Base-by-base conservation (phyloP, 2,329 filamentous ascomycete genomes). In the Boeremia lycopersici region DNA sequence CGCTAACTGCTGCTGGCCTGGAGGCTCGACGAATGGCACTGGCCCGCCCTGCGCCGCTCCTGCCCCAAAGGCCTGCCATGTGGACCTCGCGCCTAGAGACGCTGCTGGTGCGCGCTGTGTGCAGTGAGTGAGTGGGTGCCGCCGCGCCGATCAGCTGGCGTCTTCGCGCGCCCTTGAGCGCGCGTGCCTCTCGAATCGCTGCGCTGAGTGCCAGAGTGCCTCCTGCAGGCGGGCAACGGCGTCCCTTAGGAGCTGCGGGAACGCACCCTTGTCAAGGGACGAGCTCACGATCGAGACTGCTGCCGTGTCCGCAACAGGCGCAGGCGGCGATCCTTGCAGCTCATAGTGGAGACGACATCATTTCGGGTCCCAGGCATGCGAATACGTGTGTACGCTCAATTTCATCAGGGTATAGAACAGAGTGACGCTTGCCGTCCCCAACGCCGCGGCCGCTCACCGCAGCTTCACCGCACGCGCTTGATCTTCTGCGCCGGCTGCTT, bases 401-500 rank as follows among this genome's bases (percentile, higher is more conserved):
- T 46, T 47, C 52, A 50, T 33, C 23, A 49, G 56, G 56, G 51
- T 49, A 55, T 52, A 53, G 38, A 54, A 55, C 54, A 47, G 33
- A 38, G 5, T 9, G 15, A 10, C 23, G 40, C 43, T 15, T 15
- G 13, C 36, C 39, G 13, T 41, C 26, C 17, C 13, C 39, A 29
- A 17, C 25, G 39, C 39, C 25, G 12, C 15, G 15, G 15, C 35
- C 35, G 35, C 35, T 19, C 50, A 31, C 54, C 40, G 35, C 28
- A 31, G 11, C 34, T 46, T 45, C 55, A 76, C 28, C 72, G 73
- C 42, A 69, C 70, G 60, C 73, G 69, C 65, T 76, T 76, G 62
- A 78, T 76, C 67, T 77, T 76, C 53, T 63, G 69, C 43, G 68
- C 56, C 28, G 74, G 74, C 64, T 77, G 72, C 59, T 69, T 73